Evolutionary conservation across 163 green algal species (phyloP), one percentile per base, ranked within the genome.

Genomic region (Chloroidium sp.): DNA sequence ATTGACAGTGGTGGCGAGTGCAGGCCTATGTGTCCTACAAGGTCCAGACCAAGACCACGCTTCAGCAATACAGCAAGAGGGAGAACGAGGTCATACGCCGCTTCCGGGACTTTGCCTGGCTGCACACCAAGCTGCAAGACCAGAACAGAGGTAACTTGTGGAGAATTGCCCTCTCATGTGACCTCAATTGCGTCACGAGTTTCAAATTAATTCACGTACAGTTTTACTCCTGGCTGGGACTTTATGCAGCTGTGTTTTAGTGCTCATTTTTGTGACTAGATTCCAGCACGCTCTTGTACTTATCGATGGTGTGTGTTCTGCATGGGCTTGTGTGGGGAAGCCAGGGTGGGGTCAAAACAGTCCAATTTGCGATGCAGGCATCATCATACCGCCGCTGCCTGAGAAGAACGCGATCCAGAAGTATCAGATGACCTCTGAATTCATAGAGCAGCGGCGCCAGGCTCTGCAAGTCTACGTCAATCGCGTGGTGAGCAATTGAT

Each of bases 321-420:
- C 36, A 36, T 36, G 36, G 36, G 36, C 36, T 36, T 36, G 36
- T 36, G 36, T 36, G 36, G 36, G 36, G 36, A 36, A 36, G 36
- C 36, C 36, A 36, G 36, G 36, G 36, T 36, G 36, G 36, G 36
- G 36, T 36, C 36, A 36, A 36, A 36, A 36, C 36, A 36, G 36
- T 36, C 36, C 36, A 36, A 36, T 36, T 36, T 36, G n/a, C 59
- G 0, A 0, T 76, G 58, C 82, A 86, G 94, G 95, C n/a, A 84
- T 93, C 76, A 97, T 98, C 64, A 79, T 98, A 58, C 95, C 95
- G 0, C 88, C 95, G 0, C 84, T 98, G 76, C 95, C 95, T 1
- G 93, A 98, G 81, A 97, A 97, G 81, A 96, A 91, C 36, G 92
- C 92, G 2, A 89, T 98, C 61, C 91, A 97, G 79, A 98, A 98